These are phyloP conservation scores for Botryobasidium botryosum DNA, from an alignment of 768 basidiomycete genomes.

Conservation along the genomic window DNA sequence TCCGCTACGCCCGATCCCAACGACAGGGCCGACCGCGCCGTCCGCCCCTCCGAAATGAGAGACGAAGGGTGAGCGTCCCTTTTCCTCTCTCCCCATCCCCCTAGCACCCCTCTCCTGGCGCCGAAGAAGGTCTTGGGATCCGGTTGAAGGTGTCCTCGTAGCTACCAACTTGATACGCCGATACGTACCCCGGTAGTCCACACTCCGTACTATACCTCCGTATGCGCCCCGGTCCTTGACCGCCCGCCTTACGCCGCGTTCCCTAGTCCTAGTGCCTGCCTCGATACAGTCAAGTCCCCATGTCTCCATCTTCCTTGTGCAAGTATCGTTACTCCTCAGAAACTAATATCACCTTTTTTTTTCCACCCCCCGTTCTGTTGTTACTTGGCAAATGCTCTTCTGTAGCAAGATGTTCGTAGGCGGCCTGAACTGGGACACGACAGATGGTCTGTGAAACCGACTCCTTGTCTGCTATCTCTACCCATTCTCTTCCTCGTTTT, in stretches of 20 bases:
- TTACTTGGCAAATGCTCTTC: slow-evolving; percentile 11
- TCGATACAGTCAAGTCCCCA: background rate
- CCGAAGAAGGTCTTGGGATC: slow-evolving; percentile 8
- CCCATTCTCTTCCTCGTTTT: slow-evolving; percentile 20
- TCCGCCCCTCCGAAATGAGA: slow-evolving; percentile 84
- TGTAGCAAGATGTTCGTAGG: slow-evolving; percentile 99
- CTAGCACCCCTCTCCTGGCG: background rate
- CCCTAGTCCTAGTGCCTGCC: background rate
- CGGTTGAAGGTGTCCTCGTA: slow-evolving; percentile 19
- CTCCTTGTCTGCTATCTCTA: slow-evolving; percentile 4
- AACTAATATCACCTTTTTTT: slow-evolving; percentile 27
- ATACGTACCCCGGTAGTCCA: slow-evolving; percentile 1
- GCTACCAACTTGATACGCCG: slow-evolving; percentile 15
- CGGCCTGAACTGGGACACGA: slow-evolving; percentile 98
- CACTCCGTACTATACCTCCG: background rate
- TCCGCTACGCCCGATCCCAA: slow-evolving; percentile 15
- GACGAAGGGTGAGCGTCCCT: slow-evolving; percentile 84
- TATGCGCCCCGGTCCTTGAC: background rate
- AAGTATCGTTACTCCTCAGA: slow-evolving; percentile 10
- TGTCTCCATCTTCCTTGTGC: slow-evolving; percentile 1
- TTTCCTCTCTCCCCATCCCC: background rate
- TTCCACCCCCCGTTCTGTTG: slow-evolving; percentile 20
- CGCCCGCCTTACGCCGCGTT: background rate
- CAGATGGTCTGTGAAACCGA: slow-evolving; percentile 53
- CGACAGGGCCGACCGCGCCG: slow-evolving; percentile 15